These are phyloP conservation scores for Dendrobium officinale DNA, from an alignment of 106 monocot species.

Conservation along the genomic window DNA sequence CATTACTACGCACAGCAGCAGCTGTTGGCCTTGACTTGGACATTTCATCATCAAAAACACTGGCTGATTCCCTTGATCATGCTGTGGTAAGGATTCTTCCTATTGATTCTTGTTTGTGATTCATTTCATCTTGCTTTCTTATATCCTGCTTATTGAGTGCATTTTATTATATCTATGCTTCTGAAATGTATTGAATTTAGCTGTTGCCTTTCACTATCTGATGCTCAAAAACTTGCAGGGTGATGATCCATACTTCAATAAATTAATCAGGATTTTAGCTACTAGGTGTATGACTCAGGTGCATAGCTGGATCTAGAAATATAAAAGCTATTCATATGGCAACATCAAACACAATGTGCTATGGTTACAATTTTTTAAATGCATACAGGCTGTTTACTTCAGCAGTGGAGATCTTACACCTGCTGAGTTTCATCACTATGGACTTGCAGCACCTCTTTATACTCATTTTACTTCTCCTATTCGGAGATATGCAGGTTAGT, in stretches of 20 bases:
- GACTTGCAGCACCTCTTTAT: constrained; percentile 87
- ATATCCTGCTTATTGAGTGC: not conserved
- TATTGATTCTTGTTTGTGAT: constrained; percentile 7
- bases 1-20: constrained; percentile 75
- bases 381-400: constrained; percentile 86
- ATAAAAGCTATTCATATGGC: not conserved
- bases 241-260: constrained; percentile 97
- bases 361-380: constrained; percentile 1
- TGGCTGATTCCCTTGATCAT: constrained; percentile 94
- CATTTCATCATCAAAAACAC: constrained; percentile 85
- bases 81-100: constrained; percentile 56
- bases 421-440: constrained; percentile 86
- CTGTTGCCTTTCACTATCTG: not conserved
- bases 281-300: constrained; percentile 99
- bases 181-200: not conserved
- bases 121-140: not conserved
- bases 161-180: not conserved
- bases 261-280: constrained; percentile 87
- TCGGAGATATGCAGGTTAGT: constrained; percentile 92
- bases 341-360: not conserved
- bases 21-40: constrained; percentile 85
- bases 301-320: constrained; percentile 4
- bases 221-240: constrained; percentile 37
- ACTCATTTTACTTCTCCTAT: constrained; percentile 99
- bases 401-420: constrained; percentile 81